Conservation (phyloP, 2,329 filamentous ascomycete species). For the Botrytis squamosa region DNA sequence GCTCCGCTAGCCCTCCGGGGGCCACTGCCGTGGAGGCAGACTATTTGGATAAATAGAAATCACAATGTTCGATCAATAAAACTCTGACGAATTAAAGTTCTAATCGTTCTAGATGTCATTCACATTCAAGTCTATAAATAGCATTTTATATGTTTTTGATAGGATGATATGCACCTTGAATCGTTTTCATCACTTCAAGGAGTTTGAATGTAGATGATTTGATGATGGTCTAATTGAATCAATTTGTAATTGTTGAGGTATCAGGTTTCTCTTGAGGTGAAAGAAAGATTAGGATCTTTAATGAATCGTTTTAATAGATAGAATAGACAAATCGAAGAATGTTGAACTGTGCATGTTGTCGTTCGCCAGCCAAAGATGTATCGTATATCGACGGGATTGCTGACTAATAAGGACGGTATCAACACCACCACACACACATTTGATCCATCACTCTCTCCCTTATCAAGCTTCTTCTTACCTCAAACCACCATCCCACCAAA, state of each 20-base stretch:
- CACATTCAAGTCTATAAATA: background rate
- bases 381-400: background rate
- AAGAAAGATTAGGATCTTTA: background rate
- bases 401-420: background rate
- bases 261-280: background rate
- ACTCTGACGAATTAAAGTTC: background rate
- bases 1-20: background rate
- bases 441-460: background rate
- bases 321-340: background rate
- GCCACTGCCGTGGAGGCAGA: background rate
- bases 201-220: background rate
- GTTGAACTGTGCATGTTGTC: background rate
- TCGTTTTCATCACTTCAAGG: background rate
- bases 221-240: background rate
- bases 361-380: background rate
- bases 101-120: background rate
- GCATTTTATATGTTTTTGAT: background rate
- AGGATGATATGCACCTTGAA: slow-evolving; percentile 1
- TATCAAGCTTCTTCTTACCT: background rate
- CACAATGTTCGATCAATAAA: background rate
- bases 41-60: background rate
- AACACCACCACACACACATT: background rate
- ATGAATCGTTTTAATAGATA: background rate
- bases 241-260: background rate
- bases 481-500: background rate